Base-by-base conservation (phyloP, 805 yeast species). In the Starmerella asiatica region DNA sequence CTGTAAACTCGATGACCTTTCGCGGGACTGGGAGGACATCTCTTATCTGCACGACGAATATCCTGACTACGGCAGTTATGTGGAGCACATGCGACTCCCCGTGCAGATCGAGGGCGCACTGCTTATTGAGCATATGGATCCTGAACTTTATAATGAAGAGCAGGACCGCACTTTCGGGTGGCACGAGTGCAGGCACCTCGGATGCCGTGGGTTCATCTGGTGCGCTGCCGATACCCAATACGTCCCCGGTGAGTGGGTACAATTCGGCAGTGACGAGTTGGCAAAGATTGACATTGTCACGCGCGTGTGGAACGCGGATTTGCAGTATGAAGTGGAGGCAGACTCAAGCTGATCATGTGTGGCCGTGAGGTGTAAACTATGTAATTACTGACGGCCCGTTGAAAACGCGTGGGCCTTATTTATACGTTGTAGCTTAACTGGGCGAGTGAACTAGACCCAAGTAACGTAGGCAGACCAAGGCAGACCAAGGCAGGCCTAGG, bases 181-280 rank as follows among this genome's bases (percentile, higher is more conserved):
- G 23, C 3, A 2, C 17, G 34, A 34, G 15, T n/a, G 20, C 14
- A 8, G 9, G 3, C 20, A 20, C 3, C 4, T 12, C 4, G 45
- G 45, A 3, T 42, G 45, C 29, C 2, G 5, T 3, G 42, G 42
- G 8, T 42, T 37, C 32, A n/a, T 5, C 17, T 42, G 42, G 41
- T 27, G 36, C 6, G 41, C 42, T 14, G 15, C 15, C 15, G 38
- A 37, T 18, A 20, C 31, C 2, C 34, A 31, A 4, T 29, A 23
- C 3, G 17, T 23, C 17, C 38, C 38, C 5, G 36, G 29, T 2
- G 16, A 4, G 4, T 24, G 19, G 9, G 32, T 37, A 9, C 14
- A 18, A 19, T 36, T 42, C 17, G 17, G 20, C 11, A 29, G 21
- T 2, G 24, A 32, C 3, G 38, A 37, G 16, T 17, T 21, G 30